These are phyloP conservation scores for Suhomyces sp. DNA, from an alignment of 805 yeast genomes.

Conservation along the genomic window DNA sequence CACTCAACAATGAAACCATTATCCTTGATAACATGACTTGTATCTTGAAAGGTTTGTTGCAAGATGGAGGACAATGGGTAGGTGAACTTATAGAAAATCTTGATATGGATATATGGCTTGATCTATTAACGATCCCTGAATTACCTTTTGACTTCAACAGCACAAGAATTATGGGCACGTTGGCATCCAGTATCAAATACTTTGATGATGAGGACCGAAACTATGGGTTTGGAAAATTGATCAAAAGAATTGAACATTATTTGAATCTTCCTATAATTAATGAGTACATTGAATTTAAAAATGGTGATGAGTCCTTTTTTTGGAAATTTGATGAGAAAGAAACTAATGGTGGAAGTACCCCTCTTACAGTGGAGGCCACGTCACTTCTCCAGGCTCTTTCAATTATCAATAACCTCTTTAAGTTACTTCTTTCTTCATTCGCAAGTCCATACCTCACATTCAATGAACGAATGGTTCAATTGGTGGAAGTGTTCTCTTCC, in stretches of 20 bases:
- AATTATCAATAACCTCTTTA: conserved; percentile 44
- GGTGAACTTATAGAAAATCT: conserved; percentile 37
- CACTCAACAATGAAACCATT: conserved; percentile 52
- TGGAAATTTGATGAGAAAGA: conserved; percentile 23
- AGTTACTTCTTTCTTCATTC: conserved; percentile 55
- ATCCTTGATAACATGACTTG: conserved; percentile 50
- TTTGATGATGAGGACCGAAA: conserved; percentile 56
- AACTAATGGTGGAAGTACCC: not conserved
- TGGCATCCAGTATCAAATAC: conserved; percentile 53
- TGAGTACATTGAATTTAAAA: conserved; percentile 27
- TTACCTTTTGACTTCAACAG: conserved; percentile 62
- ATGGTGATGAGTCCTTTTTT: conserved; percentile 37
- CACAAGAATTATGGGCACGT: conserved; percentile 53
- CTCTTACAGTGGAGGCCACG: conserved; percentile 18
- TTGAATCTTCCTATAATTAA: conserved; percentile 30
- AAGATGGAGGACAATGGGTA: conserved; percentile 51
- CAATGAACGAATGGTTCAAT: conserved; percentile 41
- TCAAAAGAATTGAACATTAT: conserved; percentile 30
- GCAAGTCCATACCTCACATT: conserved; percentile 53
- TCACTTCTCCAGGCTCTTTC: conserved; percentile 35
- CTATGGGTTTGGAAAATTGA: conserved; percentile 42
- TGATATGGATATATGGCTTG: conserved; percentile 45
- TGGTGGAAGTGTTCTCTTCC: conserved; percentile 44
- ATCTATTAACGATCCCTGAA: conserved; percentile 48
- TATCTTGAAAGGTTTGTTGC: conserved; percentile 52